phyloP scores from a whole-genome alignment of 345 rosid genomes.

The Gossypioides kirkii region DNA sequence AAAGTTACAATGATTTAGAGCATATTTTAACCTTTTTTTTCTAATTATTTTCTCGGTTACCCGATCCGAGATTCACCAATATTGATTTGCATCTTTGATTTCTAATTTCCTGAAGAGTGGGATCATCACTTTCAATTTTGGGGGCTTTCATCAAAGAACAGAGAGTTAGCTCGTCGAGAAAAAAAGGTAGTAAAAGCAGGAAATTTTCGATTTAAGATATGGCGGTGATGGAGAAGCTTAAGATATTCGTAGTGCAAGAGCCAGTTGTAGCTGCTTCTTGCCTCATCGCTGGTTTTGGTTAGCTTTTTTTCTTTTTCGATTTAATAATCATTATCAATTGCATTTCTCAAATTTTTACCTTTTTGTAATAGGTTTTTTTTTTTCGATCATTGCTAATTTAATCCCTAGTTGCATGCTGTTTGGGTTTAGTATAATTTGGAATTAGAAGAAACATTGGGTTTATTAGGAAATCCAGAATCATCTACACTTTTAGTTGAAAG shows the following conservation, averaged over 20 bases:
- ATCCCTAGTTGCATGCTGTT: neutral
- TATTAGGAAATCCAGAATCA: neutral
- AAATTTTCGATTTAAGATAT: conserved; percentile 23
- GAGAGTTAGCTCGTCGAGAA: neutral
- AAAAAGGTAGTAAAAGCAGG: neutral
- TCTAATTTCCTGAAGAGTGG: no score
- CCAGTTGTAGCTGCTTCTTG: conserved; percentile 89
- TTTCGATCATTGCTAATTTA: neutral
- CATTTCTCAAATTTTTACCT: neutral
- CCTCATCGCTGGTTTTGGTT: conserved; percentile 83
- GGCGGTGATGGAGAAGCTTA: conserved; percentile 79
- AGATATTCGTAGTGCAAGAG: conserved; percentile 80
- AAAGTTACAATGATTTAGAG: no score
- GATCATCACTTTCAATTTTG: neutral
- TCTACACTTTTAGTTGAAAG: neutral
- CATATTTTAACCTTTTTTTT: no score
- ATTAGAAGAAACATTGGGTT: neutral
- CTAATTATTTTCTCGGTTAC: neutral
- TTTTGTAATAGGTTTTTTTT: neutral
- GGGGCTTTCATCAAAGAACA: neutral
- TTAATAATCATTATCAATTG: neutral
- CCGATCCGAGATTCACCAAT: neutral
- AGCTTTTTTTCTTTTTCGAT: neutral
- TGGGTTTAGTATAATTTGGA: neutral
- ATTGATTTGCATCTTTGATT: neutral